Conservation (phyloP, 139 green algal species). For the Coelastrella sp. region DNA sequence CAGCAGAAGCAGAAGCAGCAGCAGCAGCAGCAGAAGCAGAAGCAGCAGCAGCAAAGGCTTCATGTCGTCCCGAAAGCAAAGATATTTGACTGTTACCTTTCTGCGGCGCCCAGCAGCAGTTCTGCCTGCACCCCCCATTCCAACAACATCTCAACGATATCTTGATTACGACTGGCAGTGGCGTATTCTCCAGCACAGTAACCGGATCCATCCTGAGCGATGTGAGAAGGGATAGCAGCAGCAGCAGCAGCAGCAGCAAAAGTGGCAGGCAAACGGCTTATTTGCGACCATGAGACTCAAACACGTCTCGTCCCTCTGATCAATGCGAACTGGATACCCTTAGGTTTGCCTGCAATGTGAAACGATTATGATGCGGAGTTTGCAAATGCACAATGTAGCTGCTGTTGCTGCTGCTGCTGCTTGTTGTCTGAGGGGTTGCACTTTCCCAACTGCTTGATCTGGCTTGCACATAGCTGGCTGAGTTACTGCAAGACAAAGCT, state of each 20-base stretch:
- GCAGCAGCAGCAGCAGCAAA: slow-evolving; percentile 1
- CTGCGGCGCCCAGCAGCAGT: slow-evolving; percentile 61
- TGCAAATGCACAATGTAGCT: neutral
- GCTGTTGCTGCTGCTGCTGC: neutral
- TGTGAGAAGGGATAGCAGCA: no score
- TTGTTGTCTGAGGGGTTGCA: neutral
- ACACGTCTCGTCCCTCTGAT: no score
- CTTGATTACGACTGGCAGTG: slow-evolving; percentile 52
- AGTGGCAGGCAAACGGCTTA: neutral
- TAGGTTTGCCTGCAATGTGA: no score
- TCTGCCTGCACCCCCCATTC: slow-evolving; percentile 64
- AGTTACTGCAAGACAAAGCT: no score
- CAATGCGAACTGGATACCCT: no score
- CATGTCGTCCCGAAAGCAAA: no score
- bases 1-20: neutral
- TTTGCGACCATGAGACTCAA: no score
- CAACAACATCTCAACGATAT: slow-evolving; percentile 72
- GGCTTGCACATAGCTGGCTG: no score
- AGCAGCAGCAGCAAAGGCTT: neutral
- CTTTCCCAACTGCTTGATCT: neutral
- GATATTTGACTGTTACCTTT: slow-evolving; percentile 38
- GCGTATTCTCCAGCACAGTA: slow-evolving; percentile 79
- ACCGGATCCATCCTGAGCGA: slow-evolving; percentile 66
- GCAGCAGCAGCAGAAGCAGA: neutral
- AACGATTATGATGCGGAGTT: no score